Evolutionary conservation across 306 rosid genomes (phyloP).

Genomic region (Carpinus viminea): DNA sequence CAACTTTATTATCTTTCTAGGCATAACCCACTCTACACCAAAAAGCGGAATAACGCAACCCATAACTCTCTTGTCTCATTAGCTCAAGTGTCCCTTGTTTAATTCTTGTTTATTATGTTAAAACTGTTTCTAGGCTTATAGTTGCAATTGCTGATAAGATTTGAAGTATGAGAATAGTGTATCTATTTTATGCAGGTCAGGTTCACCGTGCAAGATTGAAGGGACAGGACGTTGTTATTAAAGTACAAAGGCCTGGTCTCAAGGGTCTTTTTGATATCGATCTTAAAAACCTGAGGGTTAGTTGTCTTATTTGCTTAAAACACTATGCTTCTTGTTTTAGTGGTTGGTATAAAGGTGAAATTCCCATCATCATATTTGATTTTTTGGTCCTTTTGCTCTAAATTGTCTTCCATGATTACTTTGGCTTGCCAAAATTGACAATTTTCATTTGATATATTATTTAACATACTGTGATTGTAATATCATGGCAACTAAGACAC

Average conservation of each 20-base stretch:
- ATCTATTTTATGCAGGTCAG: conserved; percentile 72
- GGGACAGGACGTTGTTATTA: conserved; percentile 81
- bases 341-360: conserved; percentile 19
- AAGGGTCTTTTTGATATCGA: conserved; percentile 95
- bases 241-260: conserved; percentile 99
- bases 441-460: conserved; percentile 5
- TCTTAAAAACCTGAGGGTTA: conserved; percentile 95
- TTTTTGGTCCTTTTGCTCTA: conserved; percentile 6
- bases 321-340: conserved; percentile 4
- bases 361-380: conserved; percentile 14
- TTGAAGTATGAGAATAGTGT: conserved; percentile 4
- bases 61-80: too few species aligned
- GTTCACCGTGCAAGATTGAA: conserved; percentile 92
- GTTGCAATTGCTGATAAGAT: conserved; percentile 23
- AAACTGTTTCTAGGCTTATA: conserved; percentile 7
- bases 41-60: too few species aligned
- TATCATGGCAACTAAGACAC: background rate
- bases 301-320: conserved; percentile 40
- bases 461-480: background rate
- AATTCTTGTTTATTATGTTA: background rate
- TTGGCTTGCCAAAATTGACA: conserved; percentile 21
- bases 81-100: conserved; percentile 8
- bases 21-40: too few species aligned
- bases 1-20: too few species aligned
- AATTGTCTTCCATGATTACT: conserved; percentile 14